These are phyloP conservation scores for Ajuga chamaepitys DNA, from an alignment of 257 asterid species.

Conservation along the genomic window DNA sequence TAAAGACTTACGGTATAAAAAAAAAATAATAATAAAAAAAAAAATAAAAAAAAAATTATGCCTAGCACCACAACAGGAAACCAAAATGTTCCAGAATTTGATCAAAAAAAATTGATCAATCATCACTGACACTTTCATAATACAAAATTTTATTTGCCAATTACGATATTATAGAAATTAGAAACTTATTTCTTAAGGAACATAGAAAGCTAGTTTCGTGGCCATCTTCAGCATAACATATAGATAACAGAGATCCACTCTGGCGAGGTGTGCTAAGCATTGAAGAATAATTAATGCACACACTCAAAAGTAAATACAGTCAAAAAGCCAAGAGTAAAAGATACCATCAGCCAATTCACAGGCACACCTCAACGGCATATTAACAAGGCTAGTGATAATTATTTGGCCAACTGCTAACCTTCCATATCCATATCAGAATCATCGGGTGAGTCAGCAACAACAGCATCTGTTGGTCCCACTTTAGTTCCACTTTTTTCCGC, in stretches of 20 bases:
- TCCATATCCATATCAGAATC: conserved; percentile 98
- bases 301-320: background rate
- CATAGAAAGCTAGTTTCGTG: background rate
- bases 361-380: conserved; percentile 15
- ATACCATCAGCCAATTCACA: conserved; percentile 1
- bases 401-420: conserved; percentile 64
- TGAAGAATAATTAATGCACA: background rate
- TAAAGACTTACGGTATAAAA: background rate
- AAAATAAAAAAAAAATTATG: background rate
- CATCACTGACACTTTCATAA: background rate
- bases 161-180: background rate
- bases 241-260: background rate
- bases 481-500: conserved; percentile 27
- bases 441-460: conserved; percentile 32
- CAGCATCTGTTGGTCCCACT: conserved; percentile 32
- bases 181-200: background rate
- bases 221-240: background rate
- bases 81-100: background rate
- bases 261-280: background rate
- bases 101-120: background rate
- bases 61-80: background rate
- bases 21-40: background rate
- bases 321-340: conserved; percentile 2
- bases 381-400: conserved; percentile 4
- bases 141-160: background rate